Evolutionary conservation across 805 yeast genomes (phyloP), one percentile per base, ranked within the genome.

Genomic region (Torulaspora franciscae): DNA sequence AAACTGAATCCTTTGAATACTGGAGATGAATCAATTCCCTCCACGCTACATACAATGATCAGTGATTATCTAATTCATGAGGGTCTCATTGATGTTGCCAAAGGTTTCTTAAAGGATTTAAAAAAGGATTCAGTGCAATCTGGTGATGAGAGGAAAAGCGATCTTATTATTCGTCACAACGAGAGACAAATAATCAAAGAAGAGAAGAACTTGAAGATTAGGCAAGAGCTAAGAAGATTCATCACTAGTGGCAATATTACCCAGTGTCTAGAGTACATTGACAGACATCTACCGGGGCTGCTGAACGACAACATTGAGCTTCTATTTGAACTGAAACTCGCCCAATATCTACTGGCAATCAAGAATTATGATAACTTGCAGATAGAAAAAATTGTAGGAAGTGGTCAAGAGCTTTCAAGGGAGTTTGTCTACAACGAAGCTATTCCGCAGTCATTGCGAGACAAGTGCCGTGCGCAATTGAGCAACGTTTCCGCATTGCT

Each of bases 11-110:
- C 47, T 13, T 41, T 62, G 24, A 55, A 49, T 17, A 42, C 51
- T 6, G 54, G 57, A 6, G 60, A 61, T 42, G 61, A 57, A 25
- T 58, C 65, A 3, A 54, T 64, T 25, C 59, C 60, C 7, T 42
- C 59, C 2, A 52, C 58, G 6, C 46, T 64, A 33, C 61, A 64
- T 38, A 50, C 56, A 1, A 49, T 61, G 54, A 59, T 64, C 9
- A 64, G 62, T 39, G 67, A 62, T 14, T 81, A 80, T 57, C 71
- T 83, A 30, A 68, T 72, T n/a, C 78, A 80, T 55, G 72, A 73
- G 43, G 88, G 88, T 2, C 75, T 72, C 53, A 68, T 70, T 25
- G 78, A 77, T 44, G 74, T 79, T 2, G 75, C 79, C 2, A 68
- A 68, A 46, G 75, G 79, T 0, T 76, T 83, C 46, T 42, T 70